Evolutionary conservation across 2,329 filamentous ascomycete species (phyloP).

Genomic region (Fusarium verticillioides): DNA sequence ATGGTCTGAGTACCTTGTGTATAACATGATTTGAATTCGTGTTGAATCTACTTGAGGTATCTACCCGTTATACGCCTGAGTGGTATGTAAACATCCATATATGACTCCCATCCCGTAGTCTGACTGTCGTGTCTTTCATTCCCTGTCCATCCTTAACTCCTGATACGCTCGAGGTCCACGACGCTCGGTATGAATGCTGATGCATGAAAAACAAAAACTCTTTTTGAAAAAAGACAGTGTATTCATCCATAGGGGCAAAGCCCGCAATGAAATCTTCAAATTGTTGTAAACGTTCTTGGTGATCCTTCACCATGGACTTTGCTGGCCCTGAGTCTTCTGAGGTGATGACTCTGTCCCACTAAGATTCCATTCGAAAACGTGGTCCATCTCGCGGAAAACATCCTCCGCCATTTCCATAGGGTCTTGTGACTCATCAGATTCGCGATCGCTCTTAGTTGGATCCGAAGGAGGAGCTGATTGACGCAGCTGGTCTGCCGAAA

Average conservation of each 20-base stretch:
- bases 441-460: slow-evolving; percentile 17
- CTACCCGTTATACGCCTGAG: slow-evolving; percentile 27
- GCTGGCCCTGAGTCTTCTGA: slow-evolving; percentile 33
- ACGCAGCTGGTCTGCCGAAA: slow-evolving; percentile 40
- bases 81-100: slow-evolving; percentile 11
- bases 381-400: slow-evolving; percentile 51
- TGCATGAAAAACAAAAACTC: background rate
- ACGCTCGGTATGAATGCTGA: background rate
- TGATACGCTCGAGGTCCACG: background rate
- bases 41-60: slow-evolving; percentile 32
- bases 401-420: slow-evolving; percentile 52
- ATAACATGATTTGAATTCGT: background rate
- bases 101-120: background rate
- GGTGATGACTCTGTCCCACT: slow-evolving; percentile 19
- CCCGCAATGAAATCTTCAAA: background rate
- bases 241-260: background rate
- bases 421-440: slow-evolving; percentile 43
- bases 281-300: background rate
- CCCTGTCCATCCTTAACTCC: slow-evolving; percentile 25
- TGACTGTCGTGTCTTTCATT: slow-evolving; percentile 21
- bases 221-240: background rate
- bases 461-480: slow-evolving; percentile 4
- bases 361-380: slow-evolving; percentile 51
- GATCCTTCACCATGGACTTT: slow-evolving; percentile 43
- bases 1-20: no score